phyloP scores from a whole-genome alignment of 2,329 filamentous ascomycete genomes.

The Fusarium burgessii region DNA sequence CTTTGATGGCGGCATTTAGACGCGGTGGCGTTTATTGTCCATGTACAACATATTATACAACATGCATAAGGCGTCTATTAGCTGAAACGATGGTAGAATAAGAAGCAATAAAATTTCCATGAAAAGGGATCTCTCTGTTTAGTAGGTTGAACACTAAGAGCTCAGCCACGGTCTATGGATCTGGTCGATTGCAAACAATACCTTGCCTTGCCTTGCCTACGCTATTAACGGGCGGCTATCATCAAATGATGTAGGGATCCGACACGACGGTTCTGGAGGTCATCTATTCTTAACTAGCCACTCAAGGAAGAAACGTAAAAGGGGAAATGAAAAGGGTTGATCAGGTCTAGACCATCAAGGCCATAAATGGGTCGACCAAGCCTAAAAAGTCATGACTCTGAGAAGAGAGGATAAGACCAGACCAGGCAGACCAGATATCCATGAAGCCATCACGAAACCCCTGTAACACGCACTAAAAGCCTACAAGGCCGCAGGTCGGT shows the following conservation, averaged over 20 bases:
- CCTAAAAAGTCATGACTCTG: constrained; percentile 17
- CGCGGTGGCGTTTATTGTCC: constrained; percentile 38
- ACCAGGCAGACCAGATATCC: background rate
- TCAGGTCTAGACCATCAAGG: constrained; percentile 31
- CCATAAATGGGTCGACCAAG: constrained; percentile 24
- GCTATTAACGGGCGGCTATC: constrained; percentile 28
- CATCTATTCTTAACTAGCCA: constrained; percentile 34
- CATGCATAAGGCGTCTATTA: constrained; percentile 8
- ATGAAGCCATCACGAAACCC: constrained; percentile 32
- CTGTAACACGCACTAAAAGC: constrained; percentile 21
- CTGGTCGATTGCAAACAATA: background rate
- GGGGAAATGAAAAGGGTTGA: constrained; percentile 32
- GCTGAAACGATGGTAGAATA: constrained; percentile 18
- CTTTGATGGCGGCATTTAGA: constrained; percentile 29
- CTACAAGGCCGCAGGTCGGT: constrained; percentile 36
- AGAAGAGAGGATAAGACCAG: background rate
- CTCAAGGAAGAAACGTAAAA: constrained; percentile 13
- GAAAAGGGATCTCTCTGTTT: constrained; percentile 26
- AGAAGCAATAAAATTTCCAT: constrained; percentile 21
- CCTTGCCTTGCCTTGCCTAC: background rate
- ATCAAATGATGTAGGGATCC: constrained; percentile 17
- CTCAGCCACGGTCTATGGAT: constrained; percentile 22
- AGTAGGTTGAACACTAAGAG: constrained; percentile 15
- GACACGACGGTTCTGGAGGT: constrained; percentile 5
- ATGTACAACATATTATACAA: constrained; percentile 25